These are phyloP conservation scores for Trametes polyzona DNA, from an alignment of 1,284 basidiomycete species.

Conservation along the genomic window DNA sequence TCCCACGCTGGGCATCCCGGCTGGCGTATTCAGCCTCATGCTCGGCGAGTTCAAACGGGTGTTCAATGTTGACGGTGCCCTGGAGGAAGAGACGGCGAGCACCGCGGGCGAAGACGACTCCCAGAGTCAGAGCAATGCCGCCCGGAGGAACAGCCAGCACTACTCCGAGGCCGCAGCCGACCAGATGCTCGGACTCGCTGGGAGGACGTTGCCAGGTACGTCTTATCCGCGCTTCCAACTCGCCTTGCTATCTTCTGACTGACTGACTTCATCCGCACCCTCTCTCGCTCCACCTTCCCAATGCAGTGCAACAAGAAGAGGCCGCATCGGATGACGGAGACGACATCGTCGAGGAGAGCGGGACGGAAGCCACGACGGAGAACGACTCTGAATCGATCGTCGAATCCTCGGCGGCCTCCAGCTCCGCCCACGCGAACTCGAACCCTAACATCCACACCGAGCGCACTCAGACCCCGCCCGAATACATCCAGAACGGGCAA, in stretches of 20 bases:
- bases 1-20: conserved; percentile 93
- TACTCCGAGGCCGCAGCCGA: conserved; percentile 82
- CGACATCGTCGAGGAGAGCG: conserved; percentile 70
- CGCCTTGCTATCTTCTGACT: conserved; percentile 12
- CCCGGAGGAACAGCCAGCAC: conserved; percentile 74
- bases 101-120: conserved; percentile 36
- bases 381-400: conserved; percentile 53
- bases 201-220: conserved; percentile 66
- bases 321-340: conserved; percentile 70
- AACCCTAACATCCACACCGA: conserved; percentile 19
- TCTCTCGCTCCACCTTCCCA: neutral
- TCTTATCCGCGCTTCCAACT: conserved; percentile 22
- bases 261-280: conserved; percentile 27
- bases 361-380: conserved; percentile 65
- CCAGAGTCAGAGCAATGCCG: conserved; percentile 42
- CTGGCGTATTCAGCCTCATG: conserved; percentile 93
- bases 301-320: conserved; percentile 48
- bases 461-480: conserved; percentile 22
- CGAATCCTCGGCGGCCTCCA: conserved; percentile 52
- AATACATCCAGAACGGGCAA: conserved; percentile 19
- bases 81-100: conserved; percentile 36
- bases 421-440: conserved; percentile 28
- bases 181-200: conserved; percentile 71
- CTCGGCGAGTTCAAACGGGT: conserved; percentile 89
- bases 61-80: conserved; percentile 69